Evolutionary conservation across 805 yeast genomes (phyloP).

Genomic region (Candida qinlingensis): DNA sequence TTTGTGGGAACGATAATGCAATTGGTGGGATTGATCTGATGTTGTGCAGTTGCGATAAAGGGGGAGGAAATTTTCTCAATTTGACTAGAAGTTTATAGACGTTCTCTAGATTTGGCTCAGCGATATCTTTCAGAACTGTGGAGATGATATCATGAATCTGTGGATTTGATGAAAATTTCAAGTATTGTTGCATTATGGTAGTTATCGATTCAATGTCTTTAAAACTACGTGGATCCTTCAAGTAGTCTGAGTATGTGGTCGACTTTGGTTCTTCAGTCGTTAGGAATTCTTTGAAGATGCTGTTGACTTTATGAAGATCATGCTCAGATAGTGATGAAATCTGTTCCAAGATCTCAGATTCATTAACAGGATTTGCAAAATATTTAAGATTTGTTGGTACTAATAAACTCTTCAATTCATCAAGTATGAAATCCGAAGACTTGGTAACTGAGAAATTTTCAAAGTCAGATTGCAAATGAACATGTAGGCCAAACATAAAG

Average conservation of each 20-base stretch:
- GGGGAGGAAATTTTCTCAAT: not conserved
- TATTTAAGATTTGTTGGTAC: constrained; percentile 6
- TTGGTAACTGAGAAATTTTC: constrained; percentile 4
- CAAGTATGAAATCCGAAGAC: not conserved
- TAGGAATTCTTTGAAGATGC: not conserved
- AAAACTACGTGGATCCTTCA: not conserved
- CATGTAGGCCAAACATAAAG: constrained; percentile 7
- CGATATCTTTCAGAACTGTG: not conserved
- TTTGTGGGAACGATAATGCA: not conserved
- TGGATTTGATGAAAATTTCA: constrained; percentile 1
- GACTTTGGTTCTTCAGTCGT: not conserved
- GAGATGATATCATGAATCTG: not conserved
- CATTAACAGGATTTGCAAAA: constrained; percentile 5
- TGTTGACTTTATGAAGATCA: not conserved
- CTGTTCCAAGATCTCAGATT: constrained; percentile 5
- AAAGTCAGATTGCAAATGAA: constrained; percentile 9
- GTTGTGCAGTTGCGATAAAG: not conserved
- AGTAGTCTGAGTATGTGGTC: not conserved
- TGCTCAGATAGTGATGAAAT: not conserved
- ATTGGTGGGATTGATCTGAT: not conserved
- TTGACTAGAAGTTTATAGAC: not conserved
- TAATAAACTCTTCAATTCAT: not conserved
- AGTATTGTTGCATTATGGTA: constrained; percentile 2
- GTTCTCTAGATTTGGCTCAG: not conserved
- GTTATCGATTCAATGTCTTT: constrained; percentile 1